Base-by-base conservation (phyloP, 2,329 filamentous ascomycete genomes). In the Coniochaeta pulveracea region DNA sequence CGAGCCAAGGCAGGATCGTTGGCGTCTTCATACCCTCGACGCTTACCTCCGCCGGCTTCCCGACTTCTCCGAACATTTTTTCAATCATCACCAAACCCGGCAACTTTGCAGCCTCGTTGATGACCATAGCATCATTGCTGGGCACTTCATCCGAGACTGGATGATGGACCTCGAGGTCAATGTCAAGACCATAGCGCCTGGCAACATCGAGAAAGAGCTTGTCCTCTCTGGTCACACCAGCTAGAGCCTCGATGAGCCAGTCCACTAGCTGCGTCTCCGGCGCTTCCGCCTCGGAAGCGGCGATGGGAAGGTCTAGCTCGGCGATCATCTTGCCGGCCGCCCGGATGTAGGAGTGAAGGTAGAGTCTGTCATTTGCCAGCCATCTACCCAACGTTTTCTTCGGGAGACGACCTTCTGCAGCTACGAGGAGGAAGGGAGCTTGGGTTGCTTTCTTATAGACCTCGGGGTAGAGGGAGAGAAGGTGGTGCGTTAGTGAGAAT, bases 331-430 rank as follows among this genome's bases (percentile, higher is more conserved):
- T 60, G 7, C 77, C 77, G 15, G 76, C 69, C 43, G 80, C 82
- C 17, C 69, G 65, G 43, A 83, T 69, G 54, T 84, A 82, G 33
- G 72, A 70, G 41, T 81, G 76, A 21, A 79, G 74, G 54, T 84
- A 81, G 38, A 85, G 68, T 7, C 75, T 64, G 52, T 85, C 80
- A 52, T 83, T 80, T 10, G 74, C 71, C 26, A 85, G 71, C 80
- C 80, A 85, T 50, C 66, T 63, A 14, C 69, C 66, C 9, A 85
- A 59, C 1, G 63, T 55, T 0, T 60, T 47, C 31, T 72, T 72
- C 12, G 69, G 58, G 12, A 81, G 58, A 0, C 64, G 69, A 15
- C 80, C 80, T 35, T 64, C 61, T 10, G 78, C 78, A 5, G 80
- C 79, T 30, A 72, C 64, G 9, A 60, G 62, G 33, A 85, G 70